Evolutionary conservation across 139 green algal species (phyloP).

Genomic region (Trebouxia sp.): DNA sequence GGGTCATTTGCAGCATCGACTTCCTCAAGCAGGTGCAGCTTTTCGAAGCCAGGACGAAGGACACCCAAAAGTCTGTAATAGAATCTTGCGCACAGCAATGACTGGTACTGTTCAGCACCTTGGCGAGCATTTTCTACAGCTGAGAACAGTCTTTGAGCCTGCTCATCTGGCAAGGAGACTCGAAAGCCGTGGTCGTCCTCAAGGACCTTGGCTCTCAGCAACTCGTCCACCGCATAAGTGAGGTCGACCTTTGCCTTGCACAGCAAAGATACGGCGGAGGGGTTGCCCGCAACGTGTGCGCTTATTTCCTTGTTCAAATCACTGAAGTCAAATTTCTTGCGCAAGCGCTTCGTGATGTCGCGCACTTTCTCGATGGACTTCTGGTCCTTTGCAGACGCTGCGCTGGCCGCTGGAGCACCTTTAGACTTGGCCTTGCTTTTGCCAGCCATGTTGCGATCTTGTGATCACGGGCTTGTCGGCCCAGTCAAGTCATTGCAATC

Average conservation of each 20-base stretch:
- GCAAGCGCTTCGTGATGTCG: not conserved
- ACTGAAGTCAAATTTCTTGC: not conserved
- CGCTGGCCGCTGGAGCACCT: not conserved
- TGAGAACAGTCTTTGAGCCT: not conserved
- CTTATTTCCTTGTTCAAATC: not conserved
- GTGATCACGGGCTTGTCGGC: not conserved
- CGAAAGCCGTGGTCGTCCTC: not conserved
- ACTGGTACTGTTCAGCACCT: not conserved
- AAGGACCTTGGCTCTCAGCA: not conserved
- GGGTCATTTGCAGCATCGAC: not conserved
- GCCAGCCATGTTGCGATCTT: conserved; percentile 7
- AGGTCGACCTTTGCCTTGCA: not conserved
- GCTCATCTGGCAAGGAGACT: not conserved
- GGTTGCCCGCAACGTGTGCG: not conserved
- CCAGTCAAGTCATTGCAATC: not conserved
- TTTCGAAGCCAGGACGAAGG: not conserved
- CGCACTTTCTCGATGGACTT: not conserved
- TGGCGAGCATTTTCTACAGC: not conserved
- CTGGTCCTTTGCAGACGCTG: not conserved
- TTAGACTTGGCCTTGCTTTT: conserved; percentile 28
- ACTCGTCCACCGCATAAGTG: not conserved
- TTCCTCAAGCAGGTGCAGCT: not conserved
- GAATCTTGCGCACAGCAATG: not conserved
- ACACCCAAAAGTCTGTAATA: not conserved
- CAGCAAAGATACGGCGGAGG: not conserved